Evolutionary conservation across 2,329 filamentous ascomycete genomes (phyloP).

Genomic region (Cytospora chrysosperma): DNA sequence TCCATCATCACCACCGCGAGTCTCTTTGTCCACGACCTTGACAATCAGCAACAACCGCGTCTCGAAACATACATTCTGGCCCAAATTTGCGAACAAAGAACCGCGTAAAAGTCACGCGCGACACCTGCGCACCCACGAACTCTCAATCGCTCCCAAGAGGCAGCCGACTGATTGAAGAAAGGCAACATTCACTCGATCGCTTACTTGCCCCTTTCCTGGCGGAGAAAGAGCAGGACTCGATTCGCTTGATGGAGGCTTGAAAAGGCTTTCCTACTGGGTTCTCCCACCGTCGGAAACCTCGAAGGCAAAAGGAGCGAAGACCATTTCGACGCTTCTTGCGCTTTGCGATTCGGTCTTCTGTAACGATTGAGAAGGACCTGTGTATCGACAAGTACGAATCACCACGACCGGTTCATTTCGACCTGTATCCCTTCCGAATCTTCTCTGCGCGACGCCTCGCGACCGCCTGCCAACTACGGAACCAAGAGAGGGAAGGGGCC

Average conservation of each 20-base stretch:
- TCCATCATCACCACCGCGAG: slow-evolving; percentile 14
- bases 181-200: slow-evolving; percentile 3
- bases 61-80: slow-evolving; percentile 3
- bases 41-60: slow-evolving; percentile 7
- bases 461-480: not conserved
- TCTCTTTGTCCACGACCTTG: slow-evolving; percentile 8
- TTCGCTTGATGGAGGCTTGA: slow-evolving; percentile 7
- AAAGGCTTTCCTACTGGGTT: slow-evolving; percentile 4
- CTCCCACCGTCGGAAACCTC: not conserved
- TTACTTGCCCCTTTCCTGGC: not conserved
- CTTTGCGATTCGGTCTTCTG: slow-evolving; percentile 7
- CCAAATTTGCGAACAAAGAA: not conserved
- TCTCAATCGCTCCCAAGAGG: not conserved
- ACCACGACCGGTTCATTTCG: slow-evolving; percentile 5
- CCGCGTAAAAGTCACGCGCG: not conserved
- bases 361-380: not conserved
- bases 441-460: not conserved
- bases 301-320: not conserved
- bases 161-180: slow-evolving; percentile 10
- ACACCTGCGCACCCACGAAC: not conserved
- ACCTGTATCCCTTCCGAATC: not conserved
- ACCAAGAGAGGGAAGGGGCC: slow-evolving; percentile 1
- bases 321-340: not conserved
- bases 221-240: not conserved
- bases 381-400: not conserved